phyloP scores from a whole-genome alignment of 345 rosid genomes.

The Eucalyptus dawsonii region DNA sequence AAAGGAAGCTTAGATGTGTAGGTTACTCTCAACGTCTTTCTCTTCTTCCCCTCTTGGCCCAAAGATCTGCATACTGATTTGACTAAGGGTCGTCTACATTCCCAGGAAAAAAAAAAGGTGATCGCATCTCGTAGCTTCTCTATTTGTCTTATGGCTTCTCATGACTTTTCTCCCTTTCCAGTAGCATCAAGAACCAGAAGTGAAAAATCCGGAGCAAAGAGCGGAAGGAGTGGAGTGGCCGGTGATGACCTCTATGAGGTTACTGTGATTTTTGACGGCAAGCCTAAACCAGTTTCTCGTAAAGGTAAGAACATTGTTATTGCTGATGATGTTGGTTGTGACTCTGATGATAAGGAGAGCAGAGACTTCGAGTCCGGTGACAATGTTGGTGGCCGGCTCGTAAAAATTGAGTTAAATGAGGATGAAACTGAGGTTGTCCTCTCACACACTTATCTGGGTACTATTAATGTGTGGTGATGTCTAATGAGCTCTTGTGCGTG shows the following conservation, averaged over 20 bases:
- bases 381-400: neutral
- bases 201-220: no score
- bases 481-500: neutral
- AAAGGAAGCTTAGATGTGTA: neutral
- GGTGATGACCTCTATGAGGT: neutral
- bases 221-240: no score
- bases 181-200: no score
- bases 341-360: neutral
- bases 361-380: neutral
- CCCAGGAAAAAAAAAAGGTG: no score
- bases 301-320: neutral
- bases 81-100: no score
- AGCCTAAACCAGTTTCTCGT: neutral
- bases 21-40: neutral
- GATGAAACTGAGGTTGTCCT: neutral
- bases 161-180: no score
- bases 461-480: neutral
- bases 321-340: neutral
- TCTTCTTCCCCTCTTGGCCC: no score
- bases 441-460: neutral
- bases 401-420: neutral
- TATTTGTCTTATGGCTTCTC: no score
- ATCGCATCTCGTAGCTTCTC: no score
- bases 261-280: neutral
- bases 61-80: no score